phyloP scores from a whole-genome alignment of 1,284 basidiomycete genomes.

The Rhodotorula sp. region DNA sequence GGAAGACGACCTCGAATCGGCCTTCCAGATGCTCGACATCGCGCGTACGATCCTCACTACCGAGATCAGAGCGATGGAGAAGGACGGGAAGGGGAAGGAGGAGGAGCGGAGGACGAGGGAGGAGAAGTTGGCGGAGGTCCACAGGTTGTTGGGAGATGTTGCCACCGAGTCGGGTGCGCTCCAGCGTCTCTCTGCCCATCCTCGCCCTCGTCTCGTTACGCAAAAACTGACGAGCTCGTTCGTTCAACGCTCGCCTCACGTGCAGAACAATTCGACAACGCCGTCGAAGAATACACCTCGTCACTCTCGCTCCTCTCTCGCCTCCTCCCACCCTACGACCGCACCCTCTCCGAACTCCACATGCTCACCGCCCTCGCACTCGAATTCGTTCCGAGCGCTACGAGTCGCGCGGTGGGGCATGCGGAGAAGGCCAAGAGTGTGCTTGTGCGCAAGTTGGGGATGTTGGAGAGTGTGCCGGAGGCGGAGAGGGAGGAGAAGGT shows the following conservation, averaged over 20 bases:
- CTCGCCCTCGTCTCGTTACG: no score
- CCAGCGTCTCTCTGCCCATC: no score
- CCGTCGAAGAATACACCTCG: constrained; percentile 40
- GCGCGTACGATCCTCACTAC: constrained; percentile 34
- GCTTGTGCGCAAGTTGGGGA: constrained; percentile 25
- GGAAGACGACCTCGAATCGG: constrained; percentile 43
- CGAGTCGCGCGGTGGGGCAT: constrained; percentile 38
- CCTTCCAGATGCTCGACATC: constrained; percentile 41
- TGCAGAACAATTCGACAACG: constrained; percentile 41
- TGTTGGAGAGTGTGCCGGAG: constrained; percentile 20
- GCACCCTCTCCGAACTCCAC: constrained; percentile 41
- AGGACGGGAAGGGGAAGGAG: constrained; percentile 1
- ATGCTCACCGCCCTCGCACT: constrained; percentile 44
- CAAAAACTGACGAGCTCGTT: no score
- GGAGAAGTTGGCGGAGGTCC: constrained; percentile 39
- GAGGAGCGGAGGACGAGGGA: constrained; percentile 11
- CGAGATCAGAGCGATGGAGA: background rate
- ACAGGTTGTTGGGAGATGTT: constrained; percentile 43
- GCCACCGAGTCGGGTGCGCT: constrained; percentile 40
- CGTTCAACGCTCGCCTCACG: no score
- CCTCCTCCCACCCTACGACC: constrained; percentile 35
- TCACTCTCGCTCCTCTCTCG: constrained; percentile 31
- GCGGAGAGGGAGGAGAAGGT: constrained; percentile 25
- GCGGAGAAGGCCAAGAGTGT: constrained; percentile 43
- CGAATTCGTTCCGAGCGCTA: constrained; percentile 40